Conservation (phyloP, 1,139 yeast genomes). For the Geotrichum armillariae region DNA sequence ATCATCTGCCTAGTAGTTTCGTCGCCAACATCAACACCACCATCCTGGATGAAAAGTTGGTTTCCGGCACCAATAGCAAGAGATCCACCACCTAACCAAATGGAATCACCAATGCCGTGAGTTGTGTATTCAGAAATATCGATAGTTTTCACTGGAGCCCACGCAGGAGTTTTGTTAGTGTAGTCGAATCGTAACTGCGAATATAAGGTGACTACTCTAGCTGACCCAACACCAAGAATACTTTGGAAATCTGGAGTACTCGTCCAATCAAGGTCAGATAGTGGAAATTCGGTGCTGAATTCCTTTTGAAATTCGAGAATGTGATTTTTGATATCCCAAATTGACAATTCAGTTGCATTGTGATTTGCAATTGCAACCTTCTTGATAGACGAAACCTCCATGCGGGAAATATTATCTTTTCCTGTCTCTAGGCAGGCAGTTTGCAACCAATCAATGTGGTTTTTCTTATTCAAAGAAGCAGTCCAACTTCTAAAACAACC, state of each 20-base stretch:
- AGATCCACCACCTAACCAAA: slow-evolving; percentile 79
- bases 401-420: slow-evolving; percentile 49
- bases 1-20: slow-evolving; percentile 45
- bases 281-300: slow-evolving; percentile 39
- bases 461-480: slow-evolving; percentile 37
- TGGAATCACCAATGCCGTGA: slow-evolving; percentile 83
- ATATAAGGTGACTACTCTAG: slow-evolving; percentile 59
- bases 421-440: slow-evolving; percentile 55
- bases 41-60: slow-evolving; percentile 81
- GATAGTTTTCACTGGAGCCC: slow-evolving; percentile 70
- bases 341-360: slow-evolving; percentile 50
- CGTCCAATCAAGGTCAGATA: slow-evolving; percentile 80
- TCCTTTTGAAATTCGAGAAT: slow-evolving; percentile 62
- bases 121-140: slow-evolving; percentile 71
- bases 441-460: slow-evolving; percentile 51
- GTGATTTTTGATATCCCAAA: slow-evolving; percentile 75
- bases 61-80: slow-evolving; percentile 87
- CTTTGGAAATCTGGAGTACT: slow-evolving; percentile 64
- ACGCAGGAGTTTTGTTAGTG: slow-evolving; percentile 75
- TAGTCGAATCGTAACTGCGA: slow-evolving; percentile 88
- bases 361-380: slow-evolving; percentile 72
- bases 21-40: slow-evolving; percentile 59
- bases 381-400: slow-evolving; percentile 73
- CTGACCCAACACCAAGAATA: slow-evolving; percentile 77
- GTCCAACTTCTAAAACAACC: slow-evolving; percentile 61